Evolutionary conservation across 345 rosid genomes (phyloP).

Genomic region (Pistacia atlantica): DNA sequence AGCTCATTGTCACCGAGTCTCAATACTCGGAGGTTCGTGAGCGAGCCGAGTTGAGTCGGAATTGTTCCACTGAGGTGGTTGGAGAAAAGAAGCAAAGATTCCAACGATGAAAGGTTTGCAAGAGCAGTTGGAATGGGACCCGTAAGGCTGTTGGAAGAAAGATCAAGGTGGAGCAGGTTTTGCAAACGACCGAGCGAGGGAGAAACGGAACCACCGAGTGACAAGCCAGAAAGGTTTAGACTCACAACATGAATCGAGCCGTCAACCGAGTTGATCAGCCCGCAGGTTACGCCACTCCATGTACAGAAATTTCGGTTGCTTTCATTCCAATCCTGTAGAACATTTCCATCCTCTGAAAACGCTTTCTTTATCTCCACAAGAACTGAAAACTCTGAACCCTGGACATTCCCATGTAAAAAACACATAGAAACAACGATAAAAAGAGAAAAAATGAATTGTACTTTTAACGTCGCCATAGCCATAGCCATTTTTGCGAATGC

Average conservation of each 20-base stretch:
- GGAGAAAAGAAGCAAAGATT: slow-evolving; percentile 77
- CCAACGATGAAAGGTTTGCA: slow-evolving; percentile 74
- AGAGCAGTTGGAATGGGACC: slow-evolving; percentile 92
- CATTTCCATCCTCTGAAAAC: slow-evolving; percentile 34
- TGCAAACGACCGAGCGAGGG: slow-evolving; percentile 60
- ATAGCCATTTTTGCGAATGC: neutral
- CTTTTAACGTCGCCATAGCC: slow-evolving; percentile 10
- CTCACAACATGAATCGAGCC: slow-evolving; percentile 44
- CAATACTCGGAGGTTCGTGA: slow-evolving; percentile 53
- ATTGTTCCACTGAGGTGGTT: slow-evolving; percentile 85
- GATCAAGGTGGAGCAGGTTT: slow-evolving; percentile 89
- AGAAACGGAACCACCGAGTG: slow-evolving; percentile 68
- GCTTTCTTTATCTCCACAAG: slow-evolving; percentile 66
- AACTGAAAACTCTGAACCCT: slow-evolving; percentile 36
- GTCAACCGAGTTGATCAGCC: slow-evolving; percentile 21
- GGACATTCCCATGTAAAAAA: slow-evolving; percentile 26
- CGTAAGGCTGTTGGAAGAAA: slow-evolving; percentile 74
- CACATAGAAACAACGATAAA: slow-evolving; percentile 30
- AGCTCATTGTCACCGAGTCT: slow-evolving; percentile 88
- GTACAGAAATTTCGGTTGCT: slow-evolving; percentile 54
- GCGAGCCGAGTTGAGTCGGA: slow-evolving; percentile 70
- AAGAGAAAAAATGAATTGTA: neutral
- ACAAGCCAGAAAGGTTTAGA: slow-evolving; percentile 65
- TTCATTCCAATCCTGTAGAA: slow-evolving; percentile 58
- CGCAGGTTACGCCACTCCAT: slow-evolving; percentile 80